Percentiles rank a stretch among this genome's conserved stretches.
phyloP scores from a whole-genome alignment of 176 grass and related monocot species.

The Carex parvula region DNA sequence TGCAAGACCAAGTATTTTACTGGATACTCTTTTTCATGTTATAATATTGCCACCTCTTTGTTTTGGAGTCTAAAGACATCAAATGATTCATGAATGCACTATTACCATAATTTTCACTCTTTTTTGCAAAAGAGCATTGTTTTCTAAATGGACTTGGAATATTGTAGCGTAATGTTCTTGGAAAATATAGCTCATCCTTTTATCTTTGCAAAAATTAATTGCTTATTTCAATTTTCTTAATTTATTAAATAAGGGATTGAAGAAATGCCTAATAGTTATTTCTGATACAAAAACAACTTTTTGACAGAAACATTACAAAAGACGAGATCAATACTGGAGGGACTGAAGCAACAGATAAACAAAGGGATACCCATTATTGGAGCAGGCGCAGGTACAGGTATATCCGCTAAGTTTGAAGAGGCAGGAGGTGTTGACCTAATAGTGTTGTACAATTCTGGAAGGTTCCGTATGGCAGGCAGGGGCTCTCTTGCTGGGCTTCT shows the following conservation, averaged over 20 bases:
- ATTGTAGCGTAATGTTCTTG: not conserved
- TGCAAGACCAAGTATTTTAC: slow-evolving; percentile 58
- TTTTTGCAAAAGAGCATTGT: not conserved
- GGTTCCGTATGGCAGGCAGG: slow-evolving; percentile 91
- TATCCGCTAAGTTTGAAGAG: slow-evolving; percentile 98
- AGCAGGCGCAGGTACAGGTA: slow-evolving; percentile 86
- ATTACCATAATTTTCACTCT: not conserved
- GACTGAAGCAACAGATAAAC: slow-evolving; percentile 66
- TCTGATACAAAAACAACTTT: slow-evolving; percentile 12
- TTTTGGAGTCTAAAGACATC: not conserved
- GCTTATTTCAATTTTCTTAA: not conserved
- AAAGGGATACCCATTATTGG: slow-evolving; percentile 80
- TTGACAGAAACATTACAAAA: slow-evolving; percentile 63
- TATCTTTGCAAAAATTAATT: not conserved
- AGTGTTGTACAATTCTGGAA: slow-evolving; percentile 87
- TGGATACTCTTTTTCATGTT: not conserved
- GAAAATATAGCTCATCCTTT: not conserved
- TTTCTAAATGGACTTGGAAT: not conserved
- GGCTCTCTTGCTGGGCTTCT: slow-evolving; percentile 85
- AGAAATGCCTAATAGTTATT: not conserved
- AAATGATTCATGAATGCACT: not conserved
- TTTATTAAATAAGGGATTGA: not conserved
- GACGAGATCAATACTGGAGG: slow-evolving; percentile 52
- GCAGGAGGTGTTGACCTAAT: slow-evolving; percentile 90
- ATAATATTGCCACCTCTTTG: not conserved